A percentile compares a stretch with the other conserved stretches of the same genome.
These are phyloP conservation scores for Ricinus communis DNA, from an alignment of 345 rosid genomes.

Conservation along the genomic window DNA sequence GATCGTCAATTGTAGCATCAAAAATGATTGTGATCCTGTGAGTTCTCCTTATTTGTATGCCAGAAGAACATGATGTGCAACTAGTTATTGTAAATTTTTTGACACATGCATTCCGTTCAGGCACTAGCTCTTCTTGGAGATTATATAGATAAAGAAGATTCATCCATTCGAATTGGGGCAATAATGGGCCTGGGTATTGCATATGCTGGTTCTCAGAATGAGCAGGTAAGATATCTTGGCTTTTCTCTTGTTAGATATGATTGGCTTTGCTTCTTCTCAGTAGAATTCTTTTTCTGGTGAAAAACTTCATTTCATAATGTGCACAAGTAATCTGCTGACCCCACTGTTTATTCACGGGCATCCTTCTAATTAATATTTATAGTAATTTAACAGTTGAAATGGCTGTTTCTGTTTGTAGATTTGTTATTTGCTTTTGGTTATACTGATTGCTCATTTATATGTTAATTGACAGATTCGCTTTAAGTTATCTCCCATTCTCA, in stretches of 20 bases:
- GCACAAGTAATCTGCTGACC: neutral
- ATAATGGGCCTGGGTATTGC: slow-evolving; percentile 95
- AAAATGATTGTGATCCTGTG: slow-evolving; percentile 90
- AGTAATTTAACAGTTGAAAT: slow-evolving; percentile 1
- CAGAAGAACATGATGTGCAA: neutral
- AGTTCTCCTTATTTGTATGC: slow-evolving; percentile 27
- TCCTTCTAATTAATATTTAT: neutral
- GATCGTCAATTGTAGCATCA: slow-evolving; percentile 76
- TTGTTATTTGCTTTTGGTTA: neutral
- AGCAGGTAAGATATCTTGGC: slow-evolving; percentile 41
- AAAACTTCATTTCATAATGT: no score
- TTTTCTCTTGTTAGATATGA: neutral
- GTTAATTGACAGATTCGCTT: slow-evolving; percentile 54
- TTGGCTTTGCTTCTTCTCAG: neutral
- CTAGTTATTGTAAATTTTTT: neutral
- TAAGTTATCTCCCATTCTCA: slow-evolving; percentile 63
- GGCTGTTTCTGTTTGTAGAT: neutral
- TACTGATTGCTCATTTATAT: neutral
- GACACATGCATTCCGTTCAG: slow-evolving; percentile 40
- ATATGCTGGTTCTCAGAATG: slow-evolving; percentile 88
- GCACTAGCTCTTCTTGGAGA: slow-evolving; percentile 86
- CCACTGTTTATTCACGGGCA: neutral
- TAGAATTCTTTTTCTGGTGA: neutral
- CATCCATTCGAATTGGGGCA: slow-evolving; percentile 83
- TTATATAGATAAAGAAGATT: slow-evolving; percentile 64